A percentile compares a stretch with the other conserved stretches of the same genome.
Evolutionary conservation across 2,329 filamentous ascomycete species (phyloP).

Genomic region (Phialocephala sp.): DNA sequence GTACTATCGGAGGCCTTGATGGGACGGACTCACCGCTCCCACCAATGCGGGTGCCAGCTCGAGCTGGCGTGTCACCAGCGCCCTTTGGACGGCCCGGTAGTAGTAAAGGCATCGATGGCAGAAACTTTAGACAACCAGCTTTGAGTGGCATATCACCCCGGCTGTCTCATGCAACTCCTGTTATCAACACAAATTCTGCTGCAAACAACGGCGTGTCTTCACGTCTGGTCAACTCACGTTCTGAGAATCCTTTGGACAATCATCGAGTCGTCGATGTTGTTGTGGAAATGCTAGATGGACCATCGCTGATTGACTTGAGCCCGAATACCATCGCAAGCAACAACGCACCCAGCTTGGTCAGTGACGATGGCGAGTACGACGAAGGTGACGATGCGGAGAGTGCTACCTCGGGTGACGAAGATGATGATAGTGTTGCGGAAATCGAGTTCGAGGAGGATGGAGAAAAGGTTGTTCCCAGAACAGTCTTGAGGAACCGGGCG

Average conservation of each 20-base stretch:
- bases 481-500: constrained; percentile 35
- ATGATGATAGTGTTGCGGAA: constrained; percentile 66
- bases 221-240: constrained; percentile 30
- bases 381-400: constrained; percentile 66
- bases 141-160: constrained; percentile 49
- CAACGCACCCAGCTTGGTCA: constrained; percentile 79
- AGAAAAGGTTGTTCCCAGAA: constrained; percentile 39
- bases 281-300: constrained; percentile 52
- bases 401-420: constrained; percentile 52
- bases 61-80: constrained; percentile 59
- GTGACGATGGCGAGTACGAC: constrained; percentile 80
- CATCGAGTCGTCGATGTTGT: constrained; percentile 38
- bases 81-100: constrained; percentile 56
- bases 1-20: constrained; percentile 43
- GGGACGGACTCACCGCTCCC: constrained; percentile 44
- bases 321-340: constrained; percentile 74
- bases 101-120: constrained; percentile 58
- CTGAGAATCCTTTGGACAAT: constrained; percentile 20
- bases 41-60: constrained; percentile 64
- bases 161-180: constrained; percentile 44
- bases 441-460: constrained; percentile 62
- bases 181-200: constrained; percentile 36
- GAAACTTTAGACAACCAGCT: constrained; percentile 39
- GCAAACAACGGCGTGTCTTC: constrained; percentile 25
- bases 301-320: constrained; percentile 68